Conservation (phyloP, 176 grass and related monocot species). For the Avena atlantica region DNA sequence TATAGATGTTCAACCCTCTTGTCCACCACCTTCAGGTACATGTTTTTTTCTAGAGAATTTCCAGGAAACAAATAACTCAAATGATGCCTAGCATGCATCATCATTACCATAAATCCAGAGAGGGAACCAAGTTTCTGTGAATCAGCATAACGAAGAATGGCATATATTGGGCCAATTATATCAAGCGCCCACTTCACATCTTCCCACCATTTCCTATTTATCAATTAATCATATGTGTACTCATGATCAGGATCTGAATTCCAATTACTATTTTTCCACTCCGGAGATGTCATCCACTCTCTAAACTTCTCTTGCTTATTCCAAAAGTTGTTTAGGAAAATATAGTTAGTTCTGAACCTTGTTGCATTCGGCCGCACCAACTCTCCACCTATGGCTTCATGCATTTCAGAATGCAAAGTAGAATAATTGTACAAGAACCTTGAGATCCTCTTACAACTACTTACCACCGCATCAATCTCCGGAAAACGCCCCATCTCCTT, state of each 20-base stretch:
- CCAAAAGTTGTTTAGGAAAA: neutral
- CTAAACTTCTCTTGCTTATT: neutral
- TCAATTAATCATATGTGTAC: neutral
- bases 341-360: neutral
- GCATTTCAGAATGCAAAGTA: no score
- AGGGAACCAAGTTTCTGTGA: neutral
- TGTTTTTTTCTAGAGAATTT: neutral
- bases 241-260: neutral
- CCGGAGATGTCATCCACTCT: neutral
- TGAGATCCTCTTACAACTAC: no score
- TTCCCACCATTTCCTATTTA: neutral
- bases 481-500: no score
- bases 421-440: no score
- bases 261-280: neutral
- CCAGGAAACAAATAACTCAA: neutral
- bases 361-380: neutral
- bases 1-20: neutral
- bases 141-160: neutral
- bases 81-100: neutral
- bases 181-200: neutral
- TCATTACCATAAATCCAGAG: neutral
- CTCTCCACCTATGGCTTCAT: neutral
- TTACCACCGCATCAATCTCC: no score
- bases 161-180: neutral
- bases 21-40: neutral